phyloP scores from a whole-genome alignment of 441 rosid genomes.

The Raphanus hybrid region DNA sequence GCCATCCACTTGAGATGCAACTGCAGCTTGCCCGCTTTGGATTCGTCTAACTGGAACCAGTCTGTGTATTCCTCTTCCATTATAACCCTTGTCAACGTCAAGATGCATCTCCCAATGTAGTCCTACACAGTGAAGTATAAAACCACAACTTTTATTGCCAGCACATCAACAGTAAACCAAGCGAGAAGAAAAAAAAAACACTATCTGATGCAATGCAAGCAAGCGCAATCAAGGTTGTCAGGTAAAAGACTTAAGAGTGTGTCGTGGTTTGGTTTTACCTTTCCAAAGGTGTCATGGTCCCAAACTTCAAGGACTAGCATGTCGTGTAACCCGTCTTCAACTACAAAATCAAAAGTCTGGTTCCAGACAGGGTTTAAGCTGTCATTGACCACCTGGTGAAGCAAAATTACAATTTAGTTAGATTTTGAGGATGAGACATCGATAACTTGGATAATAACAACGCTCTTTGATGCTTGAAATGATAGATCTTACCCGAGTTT shows the following conservation, averaged over 20 bases:
- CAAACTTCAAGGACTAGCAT: constrained; percentile 90
- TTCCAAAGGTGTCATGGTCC: constrained; percentile 55
- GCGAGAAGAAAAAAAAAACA: too few relatives aligned
- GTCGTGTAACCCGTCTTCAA: constrained; percentile 96
- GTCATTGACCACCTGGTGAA: constrained; percentile 82
- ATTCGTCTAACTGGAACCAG: constrained; percentile 61
- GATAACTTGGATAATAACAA: neutral
- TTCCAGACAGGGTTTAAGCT: constrained; percentile 96
- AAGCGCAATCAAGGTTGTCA: too few relatives aligned
- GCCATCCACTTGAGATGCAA: constrained; percentile 91
- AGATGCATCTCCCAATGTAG: constrained; percentile 86
- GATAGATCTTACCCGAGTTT: too few relatives aligned
- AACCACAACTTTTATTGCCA: neutral
- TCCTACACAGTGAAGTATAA: neutral
- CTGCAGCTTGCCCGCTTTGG: constrained; percentile 70
- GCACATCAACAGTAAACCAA: too few relatives aligned
- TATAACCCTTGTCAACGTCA: constrained; percentile 75
- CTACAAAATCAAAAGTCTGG: constrained; percentile 96
- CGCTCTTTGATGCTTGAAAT: too few relatives aligned
- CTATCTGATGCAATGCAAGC: too few relatives aligned
- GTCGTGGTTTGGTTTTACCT: constrained; percentile 26
- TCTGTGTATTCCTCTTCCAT: constrained; percentile 88
- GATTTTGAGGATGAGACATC: constrained; percentile 20
- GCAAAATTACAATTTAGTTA: neutral
- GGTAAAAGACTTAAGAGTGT: neutral